A percentile compares a stretch with the other conserved stretches of the same genome.
phyloP scores from a whole-genome alignment of 179 eudicot species.

The Drosera spatulata region DNA sequence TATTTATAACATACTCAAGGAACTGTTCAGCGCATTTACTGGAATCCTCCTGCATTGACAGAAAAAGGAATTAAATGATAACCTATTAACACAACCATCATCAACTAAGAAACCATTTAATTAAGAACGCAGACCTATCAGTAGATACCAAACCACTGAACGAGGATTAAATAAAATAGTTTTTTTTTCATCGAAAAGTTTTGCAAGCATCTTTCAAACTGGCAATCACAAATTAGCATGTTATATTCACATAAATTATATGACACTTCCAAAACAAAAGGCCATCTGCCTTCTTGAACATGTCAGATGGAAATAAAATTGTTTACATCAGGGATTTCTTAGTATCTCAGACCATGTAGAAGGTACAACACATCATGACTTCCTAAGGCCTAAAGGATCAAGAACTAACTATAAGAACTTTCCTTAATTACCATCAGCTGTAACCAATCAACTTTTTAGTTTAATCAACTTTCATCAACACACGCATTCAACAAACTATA shows the following conservation, averaged over 20 bases:
- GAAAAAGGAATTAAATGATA: slow-evolving; percentile 2
- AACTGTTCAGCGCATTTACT: slow-evolving; percentile 37
- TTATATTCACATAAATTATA: neutral
- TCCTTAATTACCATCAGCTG: neutral
- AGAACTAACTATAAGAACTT: neutral
- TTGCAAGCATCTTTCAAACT: slow-evolving; percentile 24
- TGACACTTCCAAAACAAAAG: neutral
- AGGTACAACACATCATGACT: neutral
- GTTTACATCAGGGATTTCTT: too few species aligned
- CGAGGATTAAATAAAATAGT: too few species aligned
- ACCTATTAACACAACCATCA: neutral
- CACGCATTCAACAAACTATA: too few species aligned
- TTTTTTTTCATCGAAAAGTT: too few species aligned
- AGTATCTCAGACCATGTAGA: too few species aligned
- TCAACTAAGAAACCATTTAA: neutral
- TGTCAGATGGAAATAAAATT: too few species aligned
- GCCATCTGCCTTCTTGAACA: neutral
- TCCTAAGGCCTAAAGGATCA: neutral
- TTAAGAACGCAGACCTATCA: too few species aligned
- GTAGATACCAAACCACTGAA: too few species aligned
- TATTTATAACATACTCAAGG: slow-evolving; percentile 56
- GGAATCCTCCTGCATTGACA: slow-evolving; percentile 52
- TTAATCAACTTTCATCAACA: too few species aligned
- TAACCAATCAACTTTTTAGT: too few species aligned
- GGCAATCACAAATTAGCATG: neutral